A percentile compares a stretch with the other conserved stretches of the same genome.
Evolutionary conservation across 179 eudicot genomes (phyloP).

Genomic region (Camellia oleifera): DNA sequence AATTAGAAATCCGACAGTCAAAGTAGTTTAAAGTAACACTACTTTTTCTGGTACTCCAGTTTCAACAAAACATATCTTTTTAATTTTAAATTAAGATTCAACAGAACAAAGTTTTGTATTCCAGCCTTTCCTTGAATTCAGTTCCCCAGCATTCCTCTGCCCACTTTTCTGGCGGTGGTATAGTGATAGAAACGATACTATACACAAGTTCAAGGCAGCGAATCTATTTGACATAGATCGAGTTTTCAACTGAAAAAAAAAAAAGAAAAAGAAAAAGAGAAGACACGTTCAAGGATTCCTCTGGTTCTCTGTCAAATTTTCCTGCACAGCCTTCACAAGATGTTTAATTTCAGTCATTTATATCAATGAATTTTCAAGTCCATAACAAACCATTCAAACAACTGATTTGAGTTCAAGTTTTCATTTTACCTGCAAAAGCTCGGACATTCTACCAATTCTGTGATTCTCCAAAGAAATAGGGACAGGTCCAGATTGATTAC

Average conservation of each 20-base stretch:
- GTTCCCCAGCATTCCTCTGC: not conserved
- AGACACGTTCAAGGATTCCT: not conserved
- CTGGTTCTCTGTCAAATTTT: slow-evolving; percentile 47
- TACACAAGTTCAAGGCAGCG: slow-evolving; percentile 6
- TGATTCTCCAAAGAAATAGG: slow-evolving; percentile 36
- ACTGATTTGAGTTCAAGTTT: not conserved
- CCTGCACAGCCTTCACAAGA: slow-evolving; percentile 62
- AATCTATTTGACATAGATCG: too few species aligned
- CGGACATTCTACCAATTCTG: slow-evolving; percentile 84
- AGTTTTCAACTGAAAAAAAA: slow-evolving; percentile 1
- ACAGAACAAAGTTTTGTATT: not conserved
- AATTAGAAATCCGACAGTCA: not conserved
- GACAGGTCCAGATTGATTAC: slow-evolving; percentile 16
- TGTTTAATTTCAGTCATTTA: slow-evolving; percentile 13
- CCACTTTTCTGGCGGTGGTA: not conserved
- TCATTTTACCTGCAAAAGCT: slow-evolving; percentile 68
- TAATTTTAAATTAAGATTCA: not conserved
- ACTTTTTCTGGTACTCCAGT: not conserved
- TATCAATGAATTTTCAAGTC: not conserved
- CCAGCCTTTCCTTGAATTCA: not conserved
- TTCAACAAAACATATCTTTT: not conserved
- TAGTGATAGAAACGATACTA: not conserved
- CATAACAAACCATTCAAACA: not conserved
- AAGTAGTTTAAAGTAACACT: slow-evolving; percentile 6
- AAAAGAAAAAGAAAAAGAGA: too few species aligned